Evolutionary conservation across 306 rosid species (phyloP).

Genomic region (Acmispon strigosus): DNA sequence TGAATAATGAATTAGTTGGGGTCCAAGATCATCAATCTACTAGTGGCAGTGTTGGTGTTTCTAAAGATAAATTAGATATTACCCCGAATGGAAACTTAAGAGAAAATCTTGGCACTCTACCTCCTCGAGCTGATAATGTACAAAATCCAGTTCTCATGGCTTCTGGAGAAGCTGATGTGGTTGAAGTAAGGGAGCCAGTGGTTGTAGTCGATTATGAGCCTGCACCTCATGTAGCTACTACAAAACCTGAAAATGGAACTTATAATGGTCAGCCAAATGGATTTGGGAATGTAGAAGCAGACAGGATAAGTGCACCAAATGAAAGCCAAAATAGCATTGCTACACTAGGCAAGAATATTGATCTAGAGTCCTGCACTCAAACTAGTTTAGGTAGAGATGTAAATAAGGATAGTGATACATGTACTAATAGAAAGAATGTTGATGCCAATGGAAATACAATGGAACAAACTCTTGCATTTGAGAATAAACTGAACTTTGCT

Average conservation of each 20-base stretch:
- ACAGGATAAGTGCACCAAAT: slow-evolving; percentile 34
- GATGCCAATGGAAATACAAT: slow-evolving; percentile 37
- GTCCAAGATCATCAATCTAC: slow-evolving; percentile 20
- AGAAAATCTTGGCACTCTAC: slow-evolving; percentile 32
- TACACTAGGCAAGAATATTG: slow-evolving; percentile 40
- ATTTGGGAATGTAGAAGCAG: slow-evolving; percentile 34
- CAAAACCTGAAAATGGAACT: slow-evolving; percentile 34
- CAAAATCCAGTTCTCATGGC: slow-evolving; percentile 27
- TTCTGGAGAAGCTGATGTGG: slow-evolving; percentile 34
- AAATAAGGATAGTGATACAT: slow-evolving; percentile 56
- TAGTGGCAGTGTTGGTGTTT: slow-evolving; percentile 21
- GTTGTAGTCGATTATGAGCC: slow-evolving; percentile 30
- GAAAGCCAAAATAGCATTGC: slow-evolving; percentile 50
- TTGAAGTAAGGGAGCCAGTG: slow-evolving; percentile 32
- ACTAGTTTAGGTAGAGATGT: slow-evolving; percentile 62
- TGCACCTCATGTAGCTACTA: slow-evolving; percentile 27
- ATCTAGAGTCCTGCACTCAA: slow-evolving; percentile 51
- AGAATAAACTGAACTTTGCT: slow-evolving; percentile 22
- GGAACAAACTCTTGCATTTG: slow-evolving; percentile 38
- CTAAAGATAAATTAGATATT: slow-evolving; percentile 35
- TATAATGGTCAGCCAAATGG: slow-evolving; percentile 47
- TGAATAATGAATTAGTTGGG: slow-evolving; percentile 42
- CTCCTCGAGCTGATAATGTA: slow-evolving; percentile 27
- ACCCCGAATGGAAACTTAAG: slow-evolving; percentile 25
- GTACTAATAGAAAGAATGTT: slow-evolving; percentile 35